A percentile compares a stretch with the other conserved stretches of the same genome.
Conservation (phyloP, 805 yeast species). For the Lipomyces sp. region DNA sequence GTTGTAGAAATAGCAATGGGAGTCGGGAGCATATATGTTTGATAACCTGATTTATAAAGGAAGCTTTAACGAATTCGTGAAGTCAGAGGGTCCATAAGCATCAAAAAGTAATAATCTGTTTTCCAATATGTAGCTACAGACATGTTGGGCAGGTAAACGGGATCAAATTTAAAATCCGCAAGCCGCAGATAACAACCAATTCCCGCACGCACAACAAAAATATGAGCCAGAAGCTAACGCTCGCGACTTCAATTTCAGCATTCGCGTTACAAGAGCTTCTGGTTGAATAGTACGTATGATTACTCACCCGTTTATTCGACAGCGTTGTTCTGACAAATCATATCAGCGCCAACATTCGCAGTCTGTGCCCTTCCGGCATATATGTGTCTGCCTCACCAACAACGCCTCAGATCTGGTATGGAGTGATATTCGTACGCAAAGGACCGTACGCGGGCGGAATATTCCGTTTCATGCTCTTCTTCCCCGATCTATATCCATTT, state of each 20-base stretch:
- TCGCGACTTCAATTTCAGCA: conserved; percentile 8
- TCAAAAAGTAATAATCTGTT: neutral
- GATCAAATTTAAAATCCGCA: neutral
- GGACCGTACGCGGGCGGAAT: conserved; percentile 37
- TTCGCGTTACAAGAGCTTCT: conserved; percentile 22
- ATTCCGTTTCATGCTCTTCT: conserved; percentile 32
- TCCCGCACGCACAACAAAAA: neutral
- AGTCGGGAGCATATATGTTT: neutral
- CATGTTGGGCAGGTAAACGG: neutral
- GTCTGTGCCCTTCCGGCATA: conserved; percentile 31
- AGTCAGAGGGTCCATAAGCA: neutral
- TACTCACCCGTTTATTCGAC: neutral
- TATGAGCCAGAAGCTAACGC: neutral
- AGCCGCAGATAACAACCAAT: neutral
- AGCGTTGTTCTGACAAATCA: neutral
- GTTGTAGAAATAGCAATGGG: conserved; percentile 6
- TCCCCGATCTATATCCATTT: conserved; percentile 31
- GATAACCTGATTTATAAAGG: neutral
- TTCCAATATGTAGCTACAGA: no score
- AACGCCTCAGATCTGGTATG: conserved; percentile 37
- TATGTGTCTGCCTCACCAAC: conserved; percentile 31
- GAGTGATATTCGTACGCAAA: conserved; percentile 32
- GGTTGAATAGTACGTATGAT: conserved; percentile 16
- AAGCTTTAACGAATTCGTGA: neutral
- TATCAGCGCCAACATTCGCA: conserved; percentile 28